A percentile compares a stretch with the other conserved stretches of the same genome.
These are phyloP conservation scores for Ophiognomonia clavigignenti-juglandacearum DNA, from an alignment of 2,329 filamentous ascomycete genomes.

Conservation along the genomic window DNA sequence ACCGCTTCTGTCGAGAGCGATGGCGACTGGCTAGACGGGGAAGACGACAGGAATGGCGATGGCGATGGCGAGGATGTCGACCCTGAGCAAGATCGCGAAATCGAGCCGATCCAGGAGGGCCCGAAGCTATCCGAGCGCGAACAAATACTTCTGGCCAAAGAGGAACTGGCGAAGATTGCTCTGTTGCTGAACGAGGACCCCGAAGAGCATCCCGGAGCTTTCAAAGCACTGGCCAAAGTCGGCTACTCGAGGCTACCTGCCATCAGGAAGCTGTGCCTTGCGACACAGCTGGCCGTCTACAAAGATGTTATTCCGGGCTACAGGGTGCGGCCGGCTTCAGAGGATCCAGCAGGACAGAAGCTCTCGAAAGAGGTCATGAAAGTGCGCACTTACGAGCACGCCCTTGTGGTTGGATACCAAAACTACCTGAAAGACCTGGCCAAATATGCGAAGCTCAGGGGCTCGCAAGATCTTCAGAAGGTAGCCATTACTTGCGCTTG, in stretches of 20 bases:
- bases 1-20: constrained; percentile 56
- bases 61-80: constrained; percentile 40
- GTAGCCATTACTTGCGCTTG: constrained; percentile 85
- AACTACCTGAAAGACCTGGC: constrained; percentile 74
- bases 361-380: constrained; percentile 88
- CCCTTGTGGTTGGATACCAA: constrained; percentile 80
- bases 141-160: constrained; percentile 82
- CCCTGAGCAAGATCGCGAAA: constrained; percentile 23
- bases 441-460: constrained; percentile 55
- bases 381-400: constrained; percentile 80
- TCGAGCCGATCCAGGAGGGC: constrained; percentile 38
- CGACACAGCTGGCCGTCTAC: constrained; percentile 84
- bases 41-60: constrained; percentile 49
- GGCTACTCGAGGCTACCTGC: constrained; percentile 64
- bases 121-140: constrained; percentile 68
- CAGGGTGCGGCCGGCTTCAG: constrained; percentile 76
- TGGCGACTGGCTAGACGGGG: constrained; percentile 59
- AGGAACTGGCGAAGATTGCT: constrained; percentile 83
- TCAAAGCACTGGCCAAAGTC: constrained; percentile 74
- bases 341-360: constrained; percentile 71
- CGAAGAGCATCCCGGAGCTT: constrained; percentile 77
- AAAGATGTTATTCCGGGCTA: constrained; percentile 97
- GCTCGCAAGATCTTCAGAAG: constrained; percentile 51
- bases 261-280: constrained; percentile 80
- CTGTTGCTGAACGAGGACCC: constrained; percentile 82